A percentile compares a stretch with the other conserved stretches of the same genome.
Evolutionary conservation across 176 grass and related monocot species (phyloP).

Genomic region (Eragrostis nindensis): DNA sequence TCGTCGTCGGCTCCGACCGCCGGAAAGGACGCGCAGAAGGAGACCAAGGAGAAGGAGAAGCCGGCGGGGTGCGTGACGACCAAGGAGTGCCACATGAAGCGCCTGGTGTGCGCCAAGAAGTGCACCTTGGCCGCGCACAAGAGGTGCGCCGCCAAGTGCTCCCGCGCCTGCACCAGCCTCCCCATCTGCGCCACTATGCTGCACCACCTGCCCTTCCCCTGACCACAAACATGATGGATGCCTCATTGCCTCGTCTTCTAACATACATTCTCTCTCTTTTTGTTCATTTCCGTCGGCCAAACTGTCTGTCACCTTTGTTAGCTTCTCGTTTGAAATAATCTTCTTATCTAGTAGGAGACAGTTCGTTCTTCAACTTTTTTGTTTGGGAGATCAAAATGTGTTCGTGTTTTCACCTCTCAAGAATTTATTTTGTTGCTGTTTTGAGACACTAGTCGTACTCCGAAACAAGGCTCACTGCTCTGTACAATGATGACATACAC

Average conservation of each 20-base stretch:
- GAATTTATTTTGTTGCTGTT: too few species aligned
- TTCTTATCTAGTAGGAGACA: too few species aligned
- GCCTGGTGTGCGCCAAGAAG: constrained; percentile 41
- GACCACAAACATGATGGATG: background rate
- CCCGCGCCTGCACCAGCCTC: constrained; percentile 11
- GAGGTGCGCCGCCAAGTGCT: constrained; percentile 29
- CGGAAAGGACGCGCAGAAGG: background rate
- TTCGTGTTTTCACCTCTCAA: too few species aligned
- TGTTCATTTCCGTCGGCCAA: background rate
- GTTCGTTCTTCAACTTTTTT: too few species aligned
- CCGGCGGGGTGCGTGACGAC: constrained; percentile 25
- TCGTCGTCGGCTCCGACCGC: background rate
- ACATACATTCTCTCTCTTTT: background rate
- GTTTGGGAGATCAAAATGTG: too few species aligned
- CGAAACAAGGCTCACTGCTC: too few species aligned
- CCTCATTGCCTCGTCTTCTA: too few species aligned
- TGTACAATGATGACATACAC: too few species aligned
- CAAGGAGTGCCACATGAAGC: constrained; percentile 41
- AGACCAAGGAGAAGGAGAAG: background rate
- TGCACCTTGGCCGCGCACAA: constrained; percentile 25
- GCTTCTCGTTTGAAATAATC: too few species aligned
- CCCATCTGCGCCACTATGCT: constrained; percentile 13
- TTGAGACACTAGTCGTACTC: too few species aligned
- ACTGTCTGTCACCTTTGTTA: too few species aligned
- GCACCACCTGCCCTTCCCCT: background rate